Conservation (phyloP, 2,329 filamentous ascomycete genomes). For the Paraphaeosphaeria minitans region DNA sequence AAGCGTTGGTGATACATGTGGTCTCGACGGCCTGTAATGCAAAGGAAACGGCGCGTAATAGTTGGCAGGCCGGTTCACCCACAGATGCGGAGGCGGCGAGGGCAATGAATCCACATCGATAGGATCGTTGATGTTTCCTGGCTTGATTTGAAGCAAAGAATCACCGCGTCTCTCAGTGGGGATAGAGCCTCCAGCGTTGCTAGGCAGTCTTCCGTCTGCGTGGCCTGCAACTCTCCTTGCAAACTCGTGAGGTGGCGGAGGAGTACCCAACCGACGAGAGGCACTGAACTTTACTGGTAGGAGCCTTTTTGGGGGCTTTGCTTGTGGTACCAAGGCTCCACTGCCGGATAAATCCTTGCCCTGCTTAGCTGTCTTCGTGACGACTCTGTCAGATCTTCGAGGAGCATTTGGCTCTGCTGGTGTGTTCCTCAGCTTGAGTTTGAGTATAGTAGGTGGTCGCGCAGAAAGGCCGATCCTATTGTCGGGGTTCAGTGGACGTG, state of each 20-base stretch:
- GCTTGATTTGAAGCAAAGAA: no score
- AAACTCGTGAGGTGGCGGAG: background rate
- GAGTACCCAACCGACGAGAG: background rate
- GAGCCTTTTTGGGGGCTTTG: background rate
- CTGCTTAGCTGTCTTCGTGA: background rate
- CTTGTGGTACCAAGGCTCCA: background rate
- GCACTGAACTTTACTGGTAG: no score
- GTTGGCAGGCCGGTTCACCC: constrained; percentile 18
- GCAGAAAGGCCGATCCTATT: background rate
- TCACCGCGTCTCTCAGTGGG: background rate
- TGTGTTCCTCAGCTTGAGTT: constrained; percentile 1
- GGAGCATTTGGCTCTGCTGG: background rate
- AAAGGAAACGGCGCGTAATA: constrained; percentile 9
- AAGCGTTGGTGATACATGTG: constrained; percentile 12
- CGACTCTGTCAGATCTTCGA: background rate
- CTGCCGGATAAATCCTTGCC: background rate
- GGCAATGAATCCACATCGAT: constrained; percentile 29
- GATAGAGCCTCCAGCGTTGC: background rate
- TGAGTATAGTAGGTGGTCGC: background rate
- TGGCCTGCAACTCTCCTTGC: background rate
- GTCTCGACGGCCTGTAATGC: constrained; percentile 10
- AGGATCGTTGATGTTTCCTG: constrained; percentile 28
- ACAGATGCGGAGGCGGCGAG: constrained; percentile 20
- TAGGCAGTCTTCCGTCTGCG: background rate
- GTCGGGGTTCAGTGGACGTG: background rate